Conservation (phyloP, 768 basidiomycete species). For the Pulveroboletus sp. region DNA sequence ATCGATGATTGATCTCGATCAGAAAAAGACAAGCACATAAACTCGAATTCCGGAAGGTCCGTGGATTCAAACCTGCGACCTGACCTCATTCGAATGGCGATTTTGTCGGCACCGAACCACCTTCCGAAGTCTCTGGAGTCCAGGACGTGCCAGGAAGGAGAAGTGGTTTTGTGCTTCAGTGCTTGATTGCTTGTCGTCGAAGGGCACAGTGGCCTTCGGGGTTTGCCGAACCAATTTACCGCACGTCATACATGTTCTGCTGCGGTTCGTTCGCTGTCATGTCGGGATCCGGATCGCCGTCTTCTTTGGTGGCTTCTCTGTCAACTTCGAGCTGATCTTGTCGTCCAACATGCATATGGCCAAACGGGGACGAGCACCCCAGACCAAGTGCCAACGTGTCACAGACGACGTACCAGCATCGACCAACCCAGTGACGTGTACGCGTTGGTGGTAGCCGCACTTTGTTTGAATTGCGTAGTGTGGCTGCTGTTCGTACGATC, state of each 20-base stretch:
- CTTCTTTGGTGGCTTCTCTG: slow-evolving; percentile 19
- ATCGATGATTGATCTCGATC: no score
- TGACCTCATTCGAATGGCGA: no score
- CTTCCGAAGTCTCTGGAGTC: not conserved
- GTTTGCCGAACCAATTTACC: not conserved
- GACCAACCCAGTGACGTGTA: no score
- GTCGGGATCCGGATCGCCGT: slow-evolving; percentile 18
- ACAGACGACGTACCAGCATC: not conserved
- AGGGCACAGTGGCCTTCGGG: no score
- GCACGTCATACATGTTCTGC: slow-evolving; percentile 11
- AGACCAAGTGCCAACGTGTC: not conserved
- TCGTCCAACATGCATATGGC: not conserved
- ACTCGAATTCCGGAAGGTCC: no score
- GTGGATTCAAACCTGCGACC: no score
- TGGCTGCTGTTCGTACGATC: not conserved
- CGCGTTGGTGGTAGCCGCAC: no score
- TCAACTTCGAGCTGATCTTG: slow-evolving; percentile 6
- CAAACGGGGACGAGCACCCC: not conserved
- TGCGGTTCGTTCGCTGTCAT: slow-evolving; percentile 10
- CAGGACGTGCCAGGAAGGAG: not conserved
- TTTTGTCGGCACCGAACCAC: no score
- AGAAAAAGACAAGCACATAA: no score
- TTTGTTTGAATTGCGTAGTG: not conserved
- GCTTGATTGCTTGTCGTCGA: no score
- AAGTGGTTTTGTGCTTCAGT: not conserved